Evolutionary conservation across 805 yeast genomes (phyloP).

Genomic region (Candida saitoana): DNA sequence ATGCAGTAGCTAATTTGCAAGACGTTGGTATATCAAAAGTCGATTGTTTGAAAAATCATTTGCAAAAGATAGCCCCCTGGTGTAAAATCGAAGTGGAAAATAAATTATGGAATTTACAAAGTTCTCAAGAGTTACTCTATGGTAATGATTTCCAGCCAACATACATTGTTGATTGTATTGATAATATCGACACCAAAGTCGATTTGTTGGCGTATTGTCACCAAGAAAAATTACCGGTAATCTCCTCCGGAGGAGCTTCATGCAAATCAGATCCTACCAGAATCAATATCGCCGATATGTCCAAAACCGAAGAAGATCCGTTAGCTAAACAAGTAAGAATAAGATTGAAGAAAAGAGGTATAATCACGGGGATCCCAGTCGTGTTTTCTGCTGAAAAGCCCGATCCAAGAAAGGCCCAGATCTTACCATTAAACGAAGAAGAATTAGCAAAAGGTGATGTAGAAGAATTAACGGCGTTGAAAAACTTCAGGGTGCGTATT

Average conservation of each 20-base stretch:
- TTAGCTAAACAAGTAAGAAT: slow-evolving; percentile 83
- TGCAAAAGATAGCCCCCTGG: slow-evolving; percentile 89
- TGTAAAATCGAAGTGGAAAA: slow-evolving; percentile 71
- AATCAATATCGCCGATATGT: slow-evolving; percentile 82
- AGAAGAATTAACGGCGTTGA: slow-evolving; percentile 80
- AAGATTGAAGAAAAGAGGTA: slow-evolving; percentile 75
- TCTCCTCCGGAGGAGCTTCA: slow-evolving; percentile 96
- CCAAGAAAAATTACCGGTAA: slow-evolving; percentile 56
- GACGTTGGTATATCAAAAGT: slow-evolving; percentile 96
- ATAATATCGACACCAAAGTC: slow-evolving; percentile 94
- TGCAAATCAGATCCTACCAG: slow-evolving; percentile 94
- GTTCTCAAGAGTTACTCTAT: slow-evolving; percentile 57
- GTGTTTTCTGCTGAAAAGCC: slow-evolving; percentile 96
- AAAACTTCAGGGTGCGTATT: slow-evolving; percentile 88
- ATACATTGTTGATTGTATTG: slow-evolving; percentile 90
- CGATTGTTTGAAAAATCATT: slow-evolving; percentile 65
- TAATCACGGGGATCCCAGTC: slow-evolving; percentile 71
- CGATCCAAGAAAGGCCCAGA: slow-evolving; percentile 85
- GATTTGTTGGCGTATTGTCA: slow-evolving; percentile 77
- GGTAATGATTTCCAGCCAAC: slow-evolving; percentile 54
- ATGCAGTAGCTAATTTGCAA: slow-evolving; percentile 83
- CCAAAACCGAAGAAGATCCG: slow-evolving; percentile 91
- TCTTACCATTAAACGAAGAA: slow-evolving; percentile 80
- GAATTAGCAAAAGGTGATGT: slow-evolving; percentile 79
- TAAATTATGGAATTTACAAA: slow-evolving; percentile 68